phyloP scores from a whole-genome alignment of 192 early-diverging fungal genomes.

The Pilaira anomala region DNA sequence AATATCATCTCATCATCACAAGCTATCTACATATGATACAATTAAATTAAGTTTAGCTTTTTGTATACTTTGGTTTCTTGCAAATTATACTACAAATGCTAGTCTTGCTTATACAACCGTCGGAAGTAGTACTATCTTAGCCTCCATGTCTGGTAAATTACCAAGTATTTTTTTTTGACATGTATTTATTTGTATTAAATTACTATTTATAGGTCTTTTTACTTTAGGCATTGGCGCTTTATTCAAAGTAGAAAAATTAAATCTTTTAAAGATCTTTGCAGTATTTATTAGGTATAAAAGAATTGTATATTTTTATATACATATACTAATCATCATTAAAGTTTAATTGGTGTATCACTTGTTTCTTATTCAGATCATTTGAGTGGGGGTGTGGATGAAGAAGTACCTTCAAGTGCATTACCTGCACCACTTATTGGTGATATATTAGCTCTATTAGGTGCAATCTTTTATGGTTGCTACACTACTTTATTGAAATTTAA shows the following conservation, averaged over 20 bases:
- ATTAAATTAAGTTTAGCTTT: constrained; percentile 64
- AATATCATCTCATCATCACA: not conserved
- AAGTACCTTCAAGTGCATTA: not conserved
- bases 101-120: constrained; percentile 74
- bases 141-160: constrained; percentile 61
- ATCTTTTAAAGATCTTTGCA: constrained; percentile 49
- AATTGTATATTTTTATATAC: not conserved
- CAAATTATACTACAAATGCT: constrained; percentile 71
- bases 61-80: constrained; percentile 80
- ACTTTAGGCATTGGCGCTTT: constrained; percentile 68
- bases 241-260: constrained; percentile 60
- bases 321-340: constrained; percentile 14
- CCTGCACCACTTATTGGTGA: constrained; percentile 57
- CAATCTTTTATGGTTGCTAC: constrained; percentile 78
- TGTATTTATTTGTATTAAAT: not conserved
- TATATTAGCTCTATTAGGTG: constrained; percentile 64
- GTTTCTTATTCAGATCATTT: constrained; percentile 53
- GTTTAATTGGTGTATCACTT: constrained; percentile 65
- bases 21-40: constrained; percentile 40
- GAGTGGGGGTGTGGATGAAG: constrained; percentile 23
- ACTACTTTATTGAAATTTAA: constrained; percentile 68
- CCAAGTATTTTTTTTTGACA: not conserved
- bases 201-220: constrained; percentile 49
- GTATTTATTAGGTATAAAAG: constrained; percentile 53
- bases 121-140: constrained; percentile 70